These are phyloP conservation scores for Cephalotrichum gorgonifer DNA, from an alignment of 2,329 filamentous ascomycete genomes.

Conservation along the genomic window DNA sequence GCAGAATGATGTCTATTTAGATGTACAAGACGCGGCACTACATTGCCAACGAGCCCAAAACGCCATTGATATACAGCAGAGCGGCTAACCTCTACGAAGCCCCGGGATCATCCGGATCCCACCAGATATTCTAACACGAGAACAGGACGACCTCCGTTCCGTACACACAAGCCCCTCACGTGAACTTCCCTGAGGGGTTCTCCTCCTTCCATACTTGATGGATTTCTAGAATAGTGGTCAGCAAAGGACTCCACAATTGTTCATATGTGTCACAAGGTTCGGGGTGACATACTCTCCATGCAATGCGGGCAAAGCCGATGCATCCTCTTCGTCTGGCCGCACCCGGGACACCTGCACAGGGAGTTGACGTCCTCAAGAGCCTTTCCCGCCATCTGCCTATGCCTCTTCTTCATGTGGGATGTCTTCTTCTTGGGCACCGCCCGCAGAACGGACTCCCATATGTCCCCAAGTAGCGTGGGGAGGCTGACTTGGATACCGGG, in stretches of 20 bases:
- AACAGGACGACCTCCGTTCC: background rate
- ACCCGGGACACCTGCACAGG: slow-evolving; percentile 81
- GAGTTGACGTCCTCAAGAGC: slow-evolving; percentile 81
- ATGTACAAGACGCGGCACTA: background rate
- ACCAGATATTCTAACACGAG: too few relatives aligned
- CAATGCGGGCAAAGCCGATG: slow-evolving; percentile 85
- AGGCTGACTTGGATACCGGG: slow-evolving; percentile 48
- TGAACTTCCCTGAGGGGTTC: slow-evolving; percentile 9
- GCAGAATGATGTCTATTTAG: background rate
- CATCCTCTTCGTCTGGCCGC: slow-evolving; percentile 77
- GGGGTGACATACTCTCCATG: slow-evolving; percentile 56
- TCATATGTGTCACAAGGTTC: background rate
- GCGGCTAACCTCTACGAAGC: background rate
- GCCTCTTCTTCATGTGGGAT: slow-evolving; percentile 88
- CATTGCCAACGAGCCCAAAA: slow-evolving; percentile 5
- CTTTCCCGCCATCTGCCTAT: slow-evolving; percentile 92
- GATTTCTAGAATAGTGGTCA: slow-evolving; percentile 6
- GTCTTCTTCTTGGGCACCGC: slow-evolving; percentile 99
- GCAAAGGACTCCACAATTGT: background rate
- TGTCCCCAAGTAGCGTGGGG: slow-evolving; percentile 57
- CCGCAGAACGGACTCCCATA: slow-evolving; percentile 87
- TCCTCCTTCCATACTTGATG: slow-evolving; percentile 11
- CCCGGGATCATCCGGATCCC: background rate
- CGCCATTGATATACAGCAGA: slow-evolving; percentile 6
- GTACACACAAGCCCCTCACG: slow-evolving; percentile 1